phyloP scores from a whole-genome alignment of 2,329 filamentous ascomycete genomes.

The Trichocomaceae sp. region DNA sequence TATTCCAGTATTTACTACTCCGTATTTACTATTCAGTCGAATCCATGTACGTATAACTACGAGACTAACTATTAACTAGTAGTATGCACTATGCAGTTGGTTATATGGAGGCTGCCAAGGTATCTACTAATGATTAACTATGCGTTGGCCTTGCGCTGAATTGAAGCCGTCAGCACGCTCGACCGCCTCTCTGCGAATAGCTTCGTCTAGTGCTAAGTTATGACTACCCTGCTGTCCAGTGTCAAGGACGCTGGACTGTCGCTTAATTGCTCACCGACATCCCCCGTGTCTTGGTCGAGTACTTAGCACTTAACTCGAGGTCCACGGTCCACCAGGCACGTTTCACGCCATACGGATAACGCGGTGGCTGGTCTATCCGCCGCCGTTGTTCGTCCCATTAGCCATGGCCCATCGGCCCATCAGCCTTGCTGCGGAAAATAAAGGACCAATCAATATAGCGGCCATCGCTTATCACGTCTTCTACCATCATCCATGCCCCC shows the following conservation, averaged over 20 bases:
- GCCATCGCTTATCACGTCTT: conserved; percentile 2
- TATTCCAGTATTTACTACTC: too few species aligned
- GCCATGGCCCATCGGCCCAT: conserved; percentile 1
- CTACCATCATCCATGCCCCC: too few species aligned
- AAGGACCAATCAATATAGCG: conserved; percentile 1
- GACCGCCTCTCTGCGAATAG: background rate
- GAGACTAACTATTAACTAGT: too few species aligned
- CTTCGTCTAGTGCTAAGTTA: background rate
- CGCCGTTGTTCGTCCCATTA: background rate
- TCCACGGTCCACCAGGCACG: background rate
- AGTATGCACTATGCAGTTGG: too few species aligned
- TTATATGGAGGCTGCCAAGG: too few species aligned
- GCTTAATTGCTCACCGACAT: too few species aligned
- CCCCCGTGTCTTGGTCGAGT: background rate
- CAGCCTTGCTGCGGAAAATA: conserved; percentile 6
- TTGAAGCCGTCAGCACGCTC: background rate
- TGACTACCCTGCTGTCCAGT: too few species aligned
- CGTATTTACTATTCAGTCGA: too few species aligned
- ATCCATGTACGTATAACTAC: too few species aligned
- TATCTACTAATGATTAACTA: too few species aligned
- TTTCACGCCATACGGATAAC: background rate
- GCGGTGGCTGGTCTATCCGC: background rate
- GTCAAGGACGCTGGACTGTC: too few species aligned
- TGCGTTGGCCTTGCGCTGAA: background rate
- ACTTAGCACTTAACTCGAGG: too few species aligned